Base-by-base conservation (phyloP, 441 rosid species). In the Erodium trifolium region DNA sequence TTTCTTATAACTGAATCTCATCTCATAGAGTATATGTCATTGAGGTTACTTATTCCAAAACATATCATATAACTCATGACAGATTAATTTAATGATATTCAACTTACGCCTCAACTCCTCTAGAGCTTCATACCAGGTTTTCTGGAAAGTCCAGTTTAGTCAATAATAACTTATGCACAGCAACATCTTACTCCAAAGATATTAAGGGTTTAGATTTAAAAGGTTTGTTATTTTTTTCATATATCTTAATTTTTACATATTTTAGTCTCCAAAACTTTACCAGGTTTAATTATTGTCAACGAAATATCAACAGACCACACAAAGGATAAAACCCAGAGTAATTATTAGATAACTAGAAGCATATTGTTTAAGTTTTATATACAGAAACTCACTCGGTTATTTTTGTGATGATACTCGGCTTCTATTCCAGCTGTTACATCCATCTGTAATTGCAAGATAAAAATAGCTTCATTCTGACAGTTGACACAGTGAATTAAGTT, bases 391-490 rank as follows among this genome's bases (percentile, higher is more conserved):
- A 92, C 98, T 87, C 98, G 80, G 76, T 83, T 86, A 76, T 87
- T 94, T 80, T 90, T 94, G 71, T 92, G 99, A 78, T 90, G 98
- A 79, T 94, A 94, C 7, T 90, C 96, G 51, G 85, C 93, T 80
- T 94, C 98, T 71, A 94, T 94, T 74, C 98, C 98, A 49, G 97
- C 93, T 68, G 88, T 75, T 67, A 87, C 90, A 65, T 94, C 99
- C 99, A 94, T 92, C 99, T 94, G 81, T 73, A 72, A 78, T 76
- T 70, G 60, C 41, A 75, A 68, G 11, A 65, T 70, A 67, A 71
- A 57, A 68, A 66, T 51, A 68, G 57, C n/a, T 67, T 60, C 39
- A 4, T 67, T 63, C 71, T 18, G 14, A 62, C 17, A 64, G 35
- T 14, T 29, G 47, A 67, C 23, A 67, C 23, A 37, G 43, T 37